Evolutionary conservation across 164 flowering plant species (phyloP), one percentile per base, ranked within the genome.

Genomic region (Chloranthus sessilifolius): DNA sequence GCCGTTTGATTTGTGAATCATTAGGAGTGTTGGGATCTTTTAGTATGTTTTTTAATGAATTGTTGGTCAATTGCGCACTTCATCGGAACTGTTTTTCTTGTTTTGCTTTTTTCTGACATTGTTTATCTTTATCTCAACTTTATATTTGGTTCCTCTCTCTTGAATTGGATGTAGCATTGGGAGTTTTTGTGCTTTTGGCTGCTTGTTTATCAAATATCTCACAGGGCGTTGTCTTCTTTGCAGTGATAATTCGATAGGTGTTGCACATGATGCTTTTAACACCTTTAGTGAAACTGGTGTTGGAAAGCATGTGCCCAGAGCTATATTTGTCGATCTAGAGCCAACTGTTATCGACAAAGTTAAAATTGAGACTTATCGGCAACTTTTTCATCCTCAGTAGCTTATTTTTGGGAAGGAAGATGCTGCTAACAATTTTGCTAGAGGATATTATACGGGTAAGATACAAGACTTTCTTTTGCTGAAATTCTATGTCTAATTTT

Each of bases 321-420:
- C 75, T 6, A 53, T 71, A 10, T 67, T 67, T 38, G 41, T 68
- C 0, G 76, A 72, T 58, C 73, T 72, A 12, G 70, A 72, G 34
- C 76, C 76, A 23, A 72, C 73, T 10, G 76, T 72, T 28, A 68
- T 72, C 20, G 76, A 72, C 35, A 70, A 72, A 42, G 73, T 68
- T 5, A 40, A 73, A 28, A 64, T 69, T 1, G 72, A 69, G 2
- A 35, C 66, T 1, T 71, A 67, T 36, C 47, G 72, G 7, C 72
- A 71, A 31, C 63, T 71, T 3, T 71, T 67, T 58, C 72, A 71
- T 48, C 75, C 75, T 29, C 66, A 71, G 43, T 63, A 64, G 37
- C 58, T 70, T 26, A 70, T 70, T 24, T 50, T 50, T 37, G 74
- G 70, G 26, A 70, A 70, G 43, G 75, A 71, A 54, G 73, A 71